Conservation (phyloP, 2,329 filamentous ascomycete species). For the Neofusicoccum umdonicola region DNA sequence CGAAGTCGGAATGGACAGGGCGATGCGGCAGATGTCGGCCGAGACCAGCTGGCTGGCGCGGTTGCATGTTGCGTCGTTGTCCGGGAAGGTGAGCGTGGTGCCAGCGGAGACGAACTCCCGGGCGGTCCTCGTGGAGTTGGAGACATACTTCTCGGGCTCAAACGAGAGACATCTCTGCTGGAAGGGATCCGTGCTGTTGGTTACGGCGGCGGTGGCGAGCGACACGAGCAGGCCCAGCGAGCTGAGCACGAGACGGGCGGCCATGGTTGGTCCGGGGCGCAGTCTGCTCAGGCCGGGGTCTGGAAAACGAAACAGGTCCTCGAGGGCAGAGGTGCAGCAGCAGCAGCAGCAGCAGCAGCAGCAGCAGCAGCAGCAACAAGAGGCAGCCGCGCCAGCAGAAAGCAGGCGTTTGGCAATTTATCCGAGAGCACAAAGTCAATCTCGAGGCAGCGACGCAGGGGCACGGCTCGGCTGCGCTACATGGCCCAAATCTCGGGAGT, state of each 20-base stretch:
- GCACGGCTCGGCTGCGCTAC: neutral
- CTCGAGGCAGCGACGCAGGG: neutral
- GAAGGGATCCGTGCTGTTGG: constrained; percentile 6
- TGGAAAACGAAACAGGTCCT: neutral
- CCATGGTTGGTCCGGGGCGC: neutral
- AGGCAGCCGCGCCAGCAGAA: neutral
- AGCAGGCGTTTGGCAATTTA: neutral
- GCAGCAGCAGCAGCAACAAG: neutral
- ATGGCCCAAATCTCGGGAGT: neutral
- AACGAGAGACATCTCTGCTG: constrained; percentile 4
- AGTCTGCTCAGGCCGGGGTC: too few species aligned
- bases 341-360: neutral
- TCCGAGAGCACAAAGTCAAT: neutral
- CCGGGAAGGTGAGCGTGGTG: constrained; percentile 28
- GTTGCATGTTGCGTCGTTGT: constrained; percentile 11
- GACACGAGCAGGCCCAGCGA: neutral
- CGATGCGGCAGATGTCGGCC: constrained; percentile 42
- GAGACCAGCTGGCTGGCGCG: constrained; percentile 37
- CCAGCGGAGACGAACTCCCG: constrained; percentile 36
- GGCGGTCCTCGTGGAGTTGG: neutral
- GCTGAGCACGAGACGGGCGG: neutral
- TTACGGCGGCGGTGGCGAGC: neutral
- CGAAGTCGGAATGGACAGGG: constrained; percentile 44
- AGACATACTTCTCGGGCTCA: neutral
- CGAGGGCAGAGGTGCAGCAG: neutral